Evolutionary conservation across 306 rosid species (phyloP), one percentile per base, ranked within the genome.

Genomic region (Prunus salicina): DNA sequence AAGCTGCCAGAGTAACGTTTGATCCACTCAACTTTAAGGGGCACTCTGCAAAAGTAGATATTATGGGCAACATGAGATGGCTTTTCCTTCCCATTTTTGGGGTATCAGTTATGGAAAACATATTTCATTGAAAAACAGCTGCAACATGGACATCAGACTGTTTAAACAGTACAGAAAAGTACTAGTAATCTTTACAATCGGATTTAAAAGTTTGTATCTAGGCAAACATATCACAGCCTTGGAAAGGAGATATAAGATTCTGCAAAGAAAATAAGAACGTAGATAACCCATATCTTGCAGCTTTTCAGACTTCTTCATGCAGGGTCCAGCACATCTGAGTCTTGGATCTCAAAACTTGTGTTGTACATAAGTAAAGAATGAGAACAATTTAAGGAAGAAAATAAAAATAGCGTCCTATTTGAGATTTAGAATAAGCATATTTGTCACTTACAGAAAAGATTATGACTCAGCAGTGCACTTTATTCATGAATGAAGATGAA

Each of bases 1-100:
- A 87, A 83, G 97, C 89, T 30, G 86, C 96, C 64, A 89, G 68
- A 46, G 98, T 92, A 67, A 91, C 85, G 84, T 95, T 95, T 81
- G 97, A 90, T 76, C 83, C 79, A 41, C 87, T 82, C 80, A 95
- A 86, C 79, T 91, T 86, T 83, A 95, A 90, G 71, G 99, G 98
- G 82, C 99, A 95, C 66, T 84, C 99, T 95, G 97, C 90, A 85
- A 82, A 79, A 76, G 65, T 27, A 62, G 78, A 49, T 11, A 9
- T 9, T 62, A 64, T 41, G 63, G 76, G 69, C 50, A 46, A 53
- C 52, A 78, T 77, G 76, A 64, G 75, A 81, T 47, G 2, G 52
- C 9, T 38, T 38, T 38, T 38, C 1, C 43, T 38, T 47, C 3
- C 52, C 12, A 10, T 10, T 47, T 47, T 68, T 68, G 19, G 25